Evolutionary conservation across 352 stramenopile genomes (phyloP).

Genomic region (Phytophthora sp.): DNA sequence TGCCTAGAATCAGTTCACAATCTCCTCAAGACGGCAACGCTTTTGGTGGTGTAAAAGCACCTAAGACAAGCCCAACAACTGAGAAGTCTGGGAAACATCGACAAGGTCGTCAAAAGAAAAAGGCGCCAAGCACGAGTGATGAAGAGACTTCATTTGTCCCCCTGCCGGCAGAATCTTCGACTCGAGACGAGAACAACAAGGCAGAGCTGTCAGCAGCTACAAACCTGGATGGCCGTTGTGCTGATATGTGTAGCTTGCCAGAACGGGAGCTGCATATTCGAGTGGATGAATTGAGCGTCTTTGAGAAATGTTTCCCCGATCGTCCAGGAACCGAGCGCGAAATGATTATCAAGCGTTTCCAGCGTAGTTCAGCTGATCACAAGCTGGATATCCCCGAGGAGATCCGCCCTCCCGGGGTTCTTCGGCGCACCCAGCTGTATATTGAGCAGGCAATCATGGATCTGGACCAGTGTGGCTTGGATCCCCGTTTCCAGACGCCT

Average conservation of each 20-base stretch:
- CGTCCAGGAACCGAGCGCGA: constrained; percentile 62
- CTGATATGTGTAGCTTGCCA: constrained; percentile 86
- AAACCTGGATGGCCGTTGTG: constrained; percentile 77
- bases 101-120: constrained; percentile 39
- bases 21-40: constrained; percentile 4
- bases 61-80: constrained; percentile 20
- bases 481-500: constrained; percentile 75
- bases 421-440: constrained; percentile 83
- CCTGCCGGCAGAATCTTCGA: neutral
- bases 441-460: constrained; percentile 90
- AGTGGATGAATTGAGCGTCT: constrained; percentile 86
- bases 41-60: constrained; percentile 9
- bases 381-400: constrained; percentile 86
- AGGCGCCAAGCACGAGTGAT: constrained; percentile 21
- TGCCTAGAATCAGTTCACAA: constrained; percentile 15
- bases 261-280: constrained; percentile 87
- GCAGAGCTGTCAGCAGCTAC: constrained; percentile 61
- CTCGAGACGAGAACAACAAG: constrained; percentile 46
- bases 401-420: constrained; percentile 78
- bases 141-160: constrained; percentile 24
- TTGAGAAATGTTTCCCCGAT: constrained; percentile 82
- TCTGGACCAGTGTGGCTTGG: constrained; percentile 61
- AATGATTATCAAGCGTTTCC: constrained; percentile 89
- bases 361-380: constrained; percentile 86
- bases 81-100: constrained; percentile 32